Percentiles rank a stretch among this genome's conserved stretches.
Conservation (phyloP, 2,329 filamentous ascomycete species). For the Trichothecium sympodiale region DNA sequence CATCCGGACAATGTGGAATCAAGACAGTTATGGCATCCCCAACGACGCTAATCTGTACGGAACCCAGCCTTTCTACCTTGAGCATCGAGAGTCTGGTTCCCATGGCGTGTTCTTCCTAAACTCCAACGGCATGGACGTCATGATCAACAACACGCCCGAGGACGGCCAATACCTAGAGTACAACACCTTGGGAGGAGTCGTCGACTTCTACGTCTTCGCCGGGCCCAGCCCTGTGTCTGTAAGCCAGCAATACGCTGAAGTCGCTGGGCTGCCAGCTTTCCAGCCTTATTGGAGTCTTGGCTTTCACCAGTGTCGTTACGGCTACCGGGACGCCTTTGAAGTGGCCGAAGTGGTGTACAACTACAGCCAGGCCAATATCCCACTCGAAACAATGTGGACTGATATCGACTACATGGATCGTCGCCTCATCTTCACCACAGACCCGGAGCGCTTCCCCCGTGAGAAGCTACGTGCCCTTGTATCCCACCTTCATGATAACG, state of each 20-base stretch:
- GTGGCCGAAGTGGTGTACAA: slow-evolving; percentile 56
- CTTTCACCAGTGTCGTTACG: slow-evolving; percentile 77
- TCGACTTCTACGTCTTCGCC: slow-evolving; percentile 72
- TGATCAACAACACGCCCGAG: slow-evolving; percentile 50
- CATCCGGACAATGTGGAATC: slow-evolving; percentile 56
- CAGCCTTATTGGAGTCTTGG: slow-evolving; percentile 76
- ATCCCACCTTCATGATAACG: slow-evolving; percentile 50
- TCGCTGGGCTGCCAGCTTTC: slow-evolving; percentile 62
- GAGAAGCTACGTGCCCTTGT: slow-evolving; percentile 54
- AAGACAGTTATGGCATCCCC: slow-evolving; percentile 52
- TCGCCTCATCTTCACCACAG: slow-evolving; percentile 46
- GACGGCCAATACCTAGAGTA: slow-evolving; percentile 66
- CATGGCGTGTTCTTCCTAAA: slow-evolving; percentile 73
- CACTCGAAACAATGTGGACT: slow-evolving; percentile 65
- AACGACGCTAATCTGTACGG: slow-evolving; percentile 64
- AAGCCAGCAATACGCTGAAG: slow-evolving; percentile 57
- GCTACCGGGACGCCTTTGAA: slow-evolving; percentile 63
- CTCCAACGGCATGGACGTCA: slow-evolving; percentile 62
- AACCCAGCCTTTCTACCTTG: slow-evolving; percentile 66
- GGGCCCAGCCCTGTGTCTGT: slow-evolving; percentile 60
- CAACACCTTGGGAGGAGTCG: slow-evolving; percentile 64
- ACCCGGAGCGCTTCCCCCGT: slow-evolving; percentile 57
- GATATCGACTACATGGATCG: slow-evolving; percentile 62
- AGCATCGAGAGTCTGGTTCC: slow-evolving; percentile 33
- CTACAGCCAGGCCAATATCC: slow-evolving; percentile 53